phyloP scores from a whole-genome alignment of 2,329 filamentous ascomycete genomes.

The Nigrospora oryzae region DNA sequence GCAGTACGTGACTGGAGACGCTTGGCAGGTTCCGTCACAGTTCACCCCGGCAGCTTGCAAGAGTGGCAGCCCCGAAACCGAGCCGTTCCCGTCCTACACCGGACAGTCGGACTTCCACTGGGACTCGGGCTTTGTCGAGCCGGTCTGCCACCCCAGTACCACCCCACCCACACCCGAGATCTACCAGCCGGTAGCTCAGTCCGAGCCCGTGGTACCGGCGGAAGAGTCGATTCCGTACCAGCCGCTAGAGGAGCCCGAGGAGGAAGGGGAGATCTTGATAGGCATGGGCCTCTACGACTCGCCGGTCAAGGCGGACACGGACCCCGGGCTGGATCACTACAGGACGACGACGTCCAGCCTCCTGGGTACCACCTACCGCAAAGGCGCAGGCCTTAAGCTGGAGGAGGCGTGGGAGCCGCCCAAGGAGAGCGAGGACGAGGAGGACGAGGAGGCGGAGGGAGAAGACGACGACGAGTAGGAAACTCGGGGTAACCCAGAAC shows the following conservation, averaged over 20 bases:
- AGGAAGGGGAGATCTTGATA: constrained; percentile 63
- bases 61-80: constrained; percentile 15
- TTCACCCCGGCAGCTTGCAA: constrained; percentile 14
- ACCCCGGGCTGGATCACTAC: constrained; percentile 45
- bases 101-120: constrained; percentile 25
- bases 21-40: constrained; percentile 25
- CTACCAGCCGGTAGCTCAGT: constrained; percentile 42
- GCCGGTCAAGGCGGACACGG: constrained; percentile 47
- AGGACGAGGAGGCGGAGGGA: constrained; percentile 50
- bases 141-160: constrained; percentile 23
- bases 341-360: constrained; percentile 45
- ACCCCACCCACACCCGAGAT: constrained; percentile 53
- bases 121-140: constrained; percentile 36
- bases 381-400: constrained; percentile 68
- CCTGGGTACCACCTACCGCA: constrained; percentile 39
- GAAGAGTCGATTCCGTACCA: constrained; percentile 43
- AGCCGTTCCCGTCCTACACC: constrained; percentile 21
- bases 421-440: constrained; percentile 42
- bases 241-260: constrained; percentile 41
- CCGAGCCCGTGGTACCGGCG: constrained; percentile 32
- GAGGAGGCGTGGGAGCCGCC: constrained; percentile 74
- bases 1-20: constrained; percentile 29
- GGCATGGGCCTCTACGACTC: constrained; percentile 76
- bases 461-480: constrained; percentile 34
- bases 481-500: constrained; percentile 6